A percentile compares a stretch with the other conserved stretches of the same genome.
phyloP scores from a whole-genome alignment of 75 land plant species.

The Azolla pinnata region DNA sequence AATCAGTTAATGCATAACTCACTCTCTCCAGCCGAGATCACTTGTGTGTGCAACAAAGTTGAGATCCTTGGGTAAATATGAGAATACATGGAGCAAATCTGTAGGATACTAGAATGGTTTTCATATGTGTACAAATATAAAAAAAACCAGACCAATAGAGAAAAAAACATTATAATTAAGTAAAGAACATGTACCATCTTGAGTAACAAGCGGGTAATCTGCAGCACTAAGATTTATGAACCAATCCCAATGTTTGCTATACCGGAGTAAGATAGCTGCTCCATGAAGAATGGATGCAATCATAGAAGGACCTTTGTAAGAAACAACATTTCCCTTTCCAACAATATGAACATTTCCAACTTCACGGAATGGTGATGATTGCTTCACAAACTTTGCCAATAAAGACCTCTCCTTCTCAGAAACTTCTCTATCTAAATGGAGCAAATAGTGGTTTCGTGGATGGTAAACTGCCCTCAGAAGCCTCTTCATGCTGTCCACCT shows the following conservation, averaged over 20 bases:
- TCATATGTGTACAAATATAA: neutral
- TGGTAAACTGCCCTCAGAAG: constrained; percentile 64
- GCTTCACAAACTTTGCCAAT: constrained; percentile 39
- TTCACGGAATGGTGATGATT: constrained; percentile 25
- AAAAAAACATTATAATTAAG: neutral
- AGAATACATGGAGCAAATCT: constrained; percentile 63
- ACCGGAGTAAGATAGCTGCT: constrained; percentile 52
- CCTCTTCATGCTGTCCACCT: constrained; percentile 37
- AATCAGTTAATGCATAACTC: no score
- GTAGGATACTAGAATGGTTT: constrained; percentile 8
- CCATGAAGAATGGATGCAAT: constrained; percentile 64
- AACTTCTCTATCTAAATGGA: constrained; percentile 73
- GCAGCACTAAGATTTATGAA: constrained; percentile 78
- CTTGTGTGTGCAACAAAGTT: constrained; percentile 72
- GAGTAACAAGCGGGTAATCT: constrained; percentile 86
- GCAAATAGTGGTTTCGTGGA: constrained; percentile 61
- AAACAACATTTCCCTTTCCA: constrained; percentile 55
- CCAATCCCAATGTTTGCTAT: constrained; percentile 77
- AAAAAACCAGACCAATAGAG: constrained; percentile 4
- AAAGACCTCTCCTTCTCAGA: constrained; percentile 50
- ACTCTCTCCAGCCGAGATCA: constrained; percentile 74
- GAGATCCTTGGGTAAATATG: constrained; percentile 59
- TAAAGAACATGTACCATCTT: constrained; percentile 65
- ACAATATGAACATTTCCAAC: constrained; percentile 64
- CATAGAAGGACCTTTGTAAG: constrained; percentile 70